Evolutionary conservation across 1,284 basidiomycete genomes (phyloP).

Genomic region (Cryptococcus hybrid): DNA sequence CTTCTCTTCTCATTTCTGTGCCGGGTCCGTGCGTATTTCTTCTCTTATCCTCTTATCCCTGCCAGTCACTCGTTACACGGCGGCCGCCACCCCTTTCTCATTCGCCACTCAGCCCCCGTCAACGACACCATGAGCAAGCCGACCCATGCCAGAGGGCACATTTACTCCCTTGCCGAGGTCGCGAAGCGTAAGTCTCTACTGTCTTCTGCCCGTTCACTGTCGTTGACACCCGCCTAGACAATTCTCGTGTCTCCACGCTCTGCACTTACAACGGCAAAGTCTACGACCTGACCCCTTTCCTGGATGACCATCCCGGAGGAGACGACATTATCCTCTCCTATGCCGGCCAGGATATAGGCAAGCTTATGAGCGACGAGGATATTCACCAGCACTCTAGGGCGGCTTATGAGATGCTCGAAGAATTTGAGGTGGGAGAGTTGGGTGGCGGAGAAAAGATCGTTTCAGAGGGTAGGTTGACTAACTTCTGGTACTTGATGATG

Average conservation of each 20-base stretch:
- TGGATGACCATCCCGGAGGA: conserved; percentile 54
- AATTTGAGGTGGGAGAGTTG: conserved; percentile 77
- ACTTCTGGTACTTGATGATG: not conserved
- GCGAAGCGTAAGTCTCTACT: conserved; percentile 35
- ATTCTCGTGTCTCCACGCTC: conserved; percentile 36
- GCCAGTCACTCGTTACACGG: not conserved
- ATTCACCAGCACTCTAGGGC: conserved; percentile 91
- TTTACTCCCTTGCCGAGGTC: conserved; percentile 43
- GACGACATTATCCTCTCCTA: conserved; percentile 58
- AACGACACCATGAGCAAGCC: conserved; percentile 7
- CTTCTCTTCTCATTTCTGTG: too few species aligned
- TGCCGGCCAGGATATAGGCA: conserved; percentile 80
- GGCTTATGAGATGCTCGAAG: conserved; percentile 89
- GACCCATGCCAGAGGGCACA: conserved; percentile 13
- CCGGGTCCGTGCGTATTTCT: too few species aligned
- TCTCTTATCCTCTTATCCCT: too few species aligned
- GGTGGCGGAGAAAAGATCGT: conserved; percentile 72
- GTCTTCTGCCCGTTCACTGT: too few species aligned
- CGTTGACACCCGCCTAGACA: conserved; percentile 27
- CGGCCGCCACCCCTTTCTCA: not conserved
- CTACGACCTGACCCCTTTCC: conserved; percentile 55
- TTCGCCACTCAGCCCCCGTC: too few species aligned
- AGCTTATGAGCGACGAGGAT: conserved; percentile 75
- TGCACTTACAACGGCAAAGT: conserved; percentile 52
- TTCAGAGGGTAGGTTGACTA: conserved; percentile 63